A percentile compares a stretch with the other conserved stretches of the same genome.
Conservation (phyloP, 768 basidiomycete genomes). For the Agaricus bisporus region DNA sequence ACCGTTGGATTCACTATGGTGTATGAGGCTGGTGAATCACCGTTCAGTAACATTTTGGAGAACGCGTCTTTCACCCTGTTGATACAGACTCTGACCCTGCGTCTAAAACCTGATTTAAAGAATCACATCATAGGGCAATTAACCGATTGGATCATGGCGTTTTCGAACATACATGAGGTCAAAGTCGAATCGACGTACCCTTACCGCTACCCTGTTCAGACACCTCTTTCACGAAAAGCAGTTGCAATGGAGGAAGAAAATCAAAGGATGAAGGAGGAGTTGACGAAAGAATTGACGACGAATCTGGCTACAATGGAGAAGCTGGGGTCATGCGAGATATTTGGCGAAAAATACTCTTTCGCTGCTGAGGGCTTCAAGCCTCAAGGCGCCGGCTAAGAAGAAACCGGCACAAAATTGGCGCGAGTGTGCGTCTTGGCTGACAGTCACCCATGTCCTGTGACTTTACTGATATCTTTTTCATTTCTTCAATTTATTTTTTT, state of each 20-base stretch:
- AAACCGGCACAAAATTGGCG: neutral
- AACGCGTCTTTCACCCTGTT: neutral
- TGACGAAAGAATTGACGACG: neutral
- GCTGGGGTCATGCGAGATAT: constrained; percentile 5
- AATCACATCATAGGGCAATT: constrained; percentile 2
- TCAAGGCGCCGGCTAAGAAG: too few species aligned
- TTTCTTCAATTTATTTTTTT: neutral
- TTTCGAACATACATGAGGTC: constrained; percentile 2
- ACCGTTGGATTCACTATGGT: neutral
- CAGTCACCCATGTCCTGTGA: neutral
- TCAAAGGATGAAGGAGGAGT: neutral
- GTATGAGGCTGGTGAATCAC: constrained; percentile 9
- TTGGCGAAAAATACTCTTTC: constrained; percentile 5
- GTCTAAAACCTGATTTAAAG: constrained; percentile 2
- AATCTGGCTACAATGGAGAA: constrained; percentile 1
- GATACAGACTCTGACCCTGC: constrained; percentile 3
- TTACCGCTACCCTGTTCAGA: constrained; percentile 7
- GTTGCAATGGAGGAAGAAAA: constrained; percentile 4
- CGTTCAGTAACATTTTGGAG: constrained; percentile 1
- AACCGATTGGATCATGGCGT: constrained; percentile 7
- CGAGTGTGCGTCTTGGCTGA: neutral
- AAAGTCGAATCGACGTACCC: constrained; percentile 7
- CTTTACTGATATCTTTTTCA: neutral
- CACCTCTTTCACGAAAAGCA: neutral
- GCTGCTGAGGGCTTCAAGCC: neutral